phyloP scores from a whole-genome alignment of 257 asterid genomes.

The Lycium barbarum region DNA sequence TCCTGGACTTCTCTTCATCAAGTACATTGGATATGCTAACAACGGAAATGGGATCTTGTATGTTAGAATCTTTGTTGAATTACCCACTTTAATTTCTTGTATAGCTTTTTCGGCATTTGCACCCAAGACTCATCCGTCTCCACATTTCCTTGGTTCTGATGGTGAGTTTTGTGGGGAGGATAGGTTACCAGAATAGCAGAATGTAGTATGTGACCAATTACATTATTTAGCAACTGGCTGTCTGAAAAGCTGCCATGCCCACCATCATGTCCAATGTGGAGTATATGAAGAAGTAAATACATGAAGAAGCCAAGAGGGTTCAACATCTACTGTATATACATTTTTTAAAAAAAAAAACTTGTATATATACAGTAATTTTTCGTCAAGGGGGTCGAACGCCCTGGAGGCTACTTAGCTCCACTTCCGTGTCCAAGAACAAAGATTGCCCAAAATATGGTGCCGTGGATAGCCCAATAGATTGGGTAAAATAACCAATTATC shows the following conservation, averaged over 20 bases:
- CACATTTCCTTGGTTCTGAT: conserved; percentile 56
- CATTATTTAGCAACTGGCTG: conserved; percentile 36
- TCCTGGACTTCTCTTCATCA: conserved; percentile 88
- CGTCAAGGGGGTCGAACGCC: too few relatives aligned
- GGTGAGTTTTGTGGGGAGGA: conserved; percentile 55
- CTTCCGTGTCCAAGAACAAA: conserved; percentile 66
- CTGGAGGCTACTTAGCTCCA: too few relatives aligned
- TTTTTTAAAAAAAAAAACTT: too few relatives aligned
- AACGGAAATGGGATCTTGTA: conserved; percentile 57
- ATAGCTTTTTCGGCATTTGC: conserved; percentile 51
- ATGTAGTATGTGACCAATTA: conserved; percentile 51
- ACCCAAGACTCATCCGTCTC: conserved; percentile 60
- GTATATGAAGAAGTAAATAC: too few relatives aligned
- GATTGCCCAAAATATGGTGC: conserved; percentile 76
- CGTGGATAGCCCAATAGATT: conserved; percentile 62
- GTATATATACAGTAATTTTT: too few relatives aligned
- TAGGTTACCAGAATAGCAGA: conserved; percentile 55
- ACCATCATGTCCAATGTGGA: conserved; percentile 49
- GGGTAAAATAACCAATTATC: conserved; percentile 57
- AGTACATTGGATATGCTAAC: conserved; percentile 49
- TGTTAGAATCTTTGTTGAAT: conserved; percentile 43
- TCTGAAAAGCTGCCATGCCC: conserved; percentile 60
- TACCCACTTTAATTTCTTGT: conserved; percentile 35
- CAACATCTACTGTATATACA: too few relatives aligned
- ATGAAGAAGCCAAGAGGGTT: too few relatives aligned